phyloP scores from a whole-genome alignment of 2,329 filamentous ascomycete genomes.

The Cordyceps fumosorosea region DNA sequence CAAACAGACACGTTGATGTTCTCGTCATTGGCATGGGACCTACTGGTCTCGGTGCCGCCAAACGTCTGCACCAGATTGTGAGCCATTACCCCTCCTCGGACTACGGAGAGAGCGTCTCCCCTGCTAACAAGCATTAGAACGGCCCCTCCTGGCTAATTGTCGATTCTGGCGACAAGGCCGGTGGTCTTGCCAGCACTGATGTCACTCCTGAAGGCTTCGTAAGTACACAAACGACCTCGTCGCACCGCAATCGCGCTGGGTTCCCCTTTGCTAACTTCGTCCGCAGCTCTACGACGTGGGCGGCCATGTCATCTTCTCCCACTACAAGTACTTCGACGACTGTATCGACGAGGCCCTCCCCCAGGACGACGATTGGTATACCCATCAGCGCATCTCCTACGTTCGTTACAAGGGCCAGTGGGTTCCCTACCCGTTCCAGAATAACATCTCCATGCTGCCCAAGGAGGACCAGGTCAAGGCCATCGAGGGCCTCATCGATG shows the following conservation, averaged over 20 bases:
- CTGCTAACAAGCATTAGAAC: slow-evolving; percentile 49
- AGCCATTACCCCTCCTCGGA: slow-evolving; percentile 28
- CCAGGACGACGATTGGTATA: slow-evolving; percentile 91
- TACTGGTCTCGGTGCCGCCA: slow-evolving; percentile 88
- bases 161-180: slow-evolving; percentile 84
- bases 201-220: slow-evolving; percentile 95
- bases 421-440: slow-evolving; percentile 99
- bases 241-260: background rate
- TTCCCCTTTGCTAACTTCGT: slow-evolving; percentile 14
- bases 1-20: slow-evolving; percentile 71
- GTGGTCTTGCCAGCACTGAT: slow-evolving; percentile 93
- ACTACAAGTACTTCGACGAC: slow-evolving; percentile 99
- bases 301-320: slow-evolving; percentile 97
- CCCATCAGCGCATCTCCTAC: slow-evolving; percentile 97
- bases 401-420: slow-evolving; percentile 93
- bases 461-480: slow-evolving; percentile 95
- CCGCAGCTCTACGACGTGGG: slow-evolving; percentile 92
- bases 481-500: slow-evolving; percentile 93
- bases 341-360: slow-evolving; percentile 95
- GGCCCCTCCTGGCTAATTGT: slow-evolving; percentile 94
- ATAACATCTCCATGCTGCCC: slow-evolving; percentile 97
- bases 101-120: slow-evolving; percentile 18
- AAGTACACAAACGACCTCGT: slow-evolving; percentile 41
- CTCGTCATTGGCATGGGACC: slow-evolving; percentile 91
- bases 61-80: slow-evolving; percentile 95